phyloP scores from a whole-genome alignment of 1,139 yeast species.

The Geotrichum bryndzae region DNA sequence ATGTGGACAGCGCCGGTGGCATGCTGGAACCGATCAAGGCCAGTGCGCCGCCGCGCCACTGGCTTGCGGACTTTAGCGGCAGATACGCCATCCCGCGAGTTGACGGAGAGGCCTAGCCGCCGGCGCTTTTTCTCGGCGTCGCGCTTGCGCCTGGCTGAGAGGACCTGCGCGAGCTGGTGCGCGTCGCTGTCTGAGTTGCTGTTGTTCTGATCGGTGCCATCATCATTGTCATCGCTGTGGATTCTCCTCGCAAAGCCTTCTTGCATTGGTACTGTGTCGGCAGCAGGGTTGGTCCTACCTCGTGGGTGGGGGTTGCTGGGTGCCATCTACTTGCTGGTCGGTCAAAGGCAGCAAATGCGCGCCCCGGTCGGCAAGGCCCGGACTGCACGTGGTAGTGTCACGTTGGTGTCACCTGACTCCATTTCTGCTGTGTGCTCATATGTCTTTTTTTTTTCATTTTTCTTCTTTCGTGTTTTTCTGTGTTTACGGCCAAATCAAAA shows the following conservation, averaged over 20 bases:
- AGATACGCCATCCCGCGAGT: neutral
- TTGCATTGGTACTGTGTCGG: neutral
- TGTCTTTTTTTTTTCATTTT: neutral
- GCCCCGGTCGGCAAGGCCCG: too few relatives aligned
- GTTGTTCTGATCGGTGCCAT: neutral
- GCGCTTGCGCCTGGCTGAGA: neutral
- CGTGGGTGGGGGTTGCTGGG: neutral
- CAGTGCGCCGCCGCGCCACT: neutral
- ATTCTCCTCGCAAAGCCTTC: neutral
- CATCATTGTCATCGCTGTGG: too few relatives aligned
- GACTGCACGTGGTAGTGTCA: too few relatives aligned
- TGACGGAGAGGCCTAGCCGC: neutral
- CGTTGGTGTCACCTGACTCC: too few relatives aligned
- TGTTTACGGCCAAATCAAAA: neutral
- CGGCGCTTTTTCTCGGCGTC: neutral
- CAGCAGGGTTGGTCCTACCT: neutral
- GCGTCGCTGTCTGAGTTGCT: neutral
- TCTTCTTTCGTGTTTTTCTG: neutral
- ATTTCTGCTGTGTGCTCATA: too few relatives aligned
- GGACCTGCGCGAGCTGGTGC: neutral
- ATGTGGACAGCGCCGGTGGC: neutral
- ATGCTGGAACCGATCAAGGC: conserved; percentile 3
- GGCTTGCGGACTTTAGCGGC: neutral
- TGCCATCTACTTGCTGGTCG: neutral
- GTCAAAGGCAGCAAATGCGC: neutral